A percentile compares a stretch with the other conserved stretches of the same genome.
phyloP scores from a whole-genome alignment of 78 protist species.

The Paratrimastix pyriformis region DNA sequence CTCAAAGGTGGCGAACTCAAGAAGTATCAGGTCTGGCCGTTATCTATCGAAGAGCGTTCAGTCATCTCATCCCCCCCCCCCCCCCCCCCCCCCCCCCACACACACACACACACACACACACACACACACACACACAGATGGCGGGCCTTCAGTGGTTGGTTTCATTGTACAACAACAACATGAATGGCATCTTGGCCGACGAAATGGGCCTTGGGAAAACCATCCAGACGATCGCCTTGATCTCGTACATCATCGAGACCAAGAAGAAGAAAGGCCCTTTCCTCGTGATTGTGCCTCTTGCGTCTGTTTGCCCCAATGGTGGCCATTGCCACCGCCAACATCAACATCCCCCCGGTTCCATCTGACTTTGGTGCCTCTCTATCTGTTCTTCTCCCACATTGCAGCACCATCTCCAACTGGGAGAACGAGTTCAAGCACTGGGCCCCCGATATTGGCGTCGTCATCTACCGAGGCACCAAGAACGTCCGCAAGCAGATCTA shows the following conservation, averaged over 20 bases:
- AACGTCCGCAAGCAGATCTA: background rate
- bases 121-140: too few relatives aligned
- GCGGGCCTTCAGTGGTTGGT: slow-evolving; percentile 87
- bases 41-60: too few relatives aligned
- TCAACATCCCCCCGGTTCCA: too few relatives aligned
- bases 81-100: too few relatives aligned
- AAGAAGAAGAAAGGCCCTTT: slow-evolving; percentile 21
- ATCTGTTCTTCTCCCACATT: too few relatives aligned
- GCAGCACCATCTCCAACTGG: slow-evolving; percentile 17
- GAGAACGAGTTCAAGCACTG: slow-evolving; percentile 16
- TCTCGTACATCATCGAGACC: slow-evolving; percentile 30
- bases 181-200: slow-evolving; percentile 73
- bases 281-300: slow-evolving; percentile 30
- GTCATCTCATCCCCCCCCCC: too few relatives aligned
- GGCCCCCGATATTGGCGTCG: slow-evolving; percentile 8
- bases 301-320: too few relatives aligned
- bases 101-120: too few relatives aligned
- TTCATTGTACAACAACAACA: slow-evolving; percentile 62
- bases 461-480: background rate
- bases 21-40: too few relatives aligned
- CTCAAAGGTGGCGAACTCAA: slow-evolving; percentile 22
- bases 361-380: too few relatives aligned
- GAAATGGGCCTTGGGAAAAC: slow-evolving; percentile 49
- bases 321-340: too few relatives aligned
- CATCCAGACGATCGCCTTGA: slow-evolving; percentile 34